Evolutionary conservation across 495 filamentous ascomycete species (phyloP).

Genomic region (Daldinia childiae): DNA sequence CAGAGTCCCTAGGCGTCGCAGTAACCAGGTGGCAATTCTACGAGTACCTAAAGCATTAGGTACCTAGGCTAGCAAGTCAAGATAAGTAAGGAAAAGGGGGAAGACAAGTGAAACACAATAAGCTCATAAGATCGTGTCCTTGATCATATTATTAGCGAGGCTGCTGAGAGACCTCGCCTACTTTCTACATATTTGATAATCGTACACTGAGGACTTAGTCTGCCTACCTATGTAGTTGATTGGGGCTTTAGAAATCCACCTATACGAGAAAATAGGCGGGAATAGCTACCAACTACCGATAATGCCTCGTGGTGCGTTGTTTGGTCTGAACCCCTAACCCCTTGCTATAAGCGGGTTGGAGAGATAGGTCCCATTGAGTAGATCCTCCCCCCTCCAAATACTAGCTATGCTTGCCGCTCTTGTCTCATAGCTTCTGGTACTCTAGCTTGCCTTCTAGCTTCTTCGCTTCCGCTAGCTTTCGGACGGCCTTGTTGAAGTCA

Average conservation of each 20-base stretch:
- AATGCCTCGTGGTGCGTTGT: slow-evolving; percentile 12
- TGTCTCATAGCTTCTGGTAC: slow-evolving; percentile 91
- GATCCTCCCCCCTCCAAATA: background rate
- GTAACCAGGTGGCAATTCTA: background rate
- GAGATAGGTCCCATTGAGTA: background rate
- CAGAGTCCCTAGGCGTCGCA: background rate
- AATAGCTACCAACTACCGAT: background rate
- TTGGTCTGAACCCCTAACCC: background rate
- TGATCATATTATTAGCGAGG: slow-evolving; percentile 22
- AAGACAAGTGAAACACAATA: background rate
- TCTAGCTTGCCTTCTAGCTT: slow-evolving; percentile 98
- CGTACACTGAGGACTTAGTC: slow-evolving; percentile 25
- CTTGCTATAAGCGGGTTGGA: background rate
- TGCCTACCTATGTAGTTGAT: background rate
- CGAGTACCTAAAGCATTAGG: background rate
- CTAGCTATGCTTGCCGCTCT: background rate
- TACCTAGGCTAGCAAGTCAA: too few relatives aligned
- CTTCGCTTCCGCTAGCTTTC: slow-evolving; percentile 97
- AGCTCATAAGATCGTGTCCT: slow-evolving; percentile 1
- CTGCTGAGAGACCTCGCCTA: slow-evolving; percentile 1
- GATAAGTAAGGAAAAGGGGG: background rate
- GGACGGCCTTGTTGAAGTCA: slow-evolving; percentile 98
- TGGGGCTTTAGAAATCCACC: background rate
- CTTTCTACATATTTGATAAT: slow-evolving; percentile 22
- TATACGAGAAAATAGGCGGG: background rate